Evolutionary conservation across 371 early-diverging fungal genomes (phyloP).

Genomic region (Syncephalastrum sp.): DNA sequence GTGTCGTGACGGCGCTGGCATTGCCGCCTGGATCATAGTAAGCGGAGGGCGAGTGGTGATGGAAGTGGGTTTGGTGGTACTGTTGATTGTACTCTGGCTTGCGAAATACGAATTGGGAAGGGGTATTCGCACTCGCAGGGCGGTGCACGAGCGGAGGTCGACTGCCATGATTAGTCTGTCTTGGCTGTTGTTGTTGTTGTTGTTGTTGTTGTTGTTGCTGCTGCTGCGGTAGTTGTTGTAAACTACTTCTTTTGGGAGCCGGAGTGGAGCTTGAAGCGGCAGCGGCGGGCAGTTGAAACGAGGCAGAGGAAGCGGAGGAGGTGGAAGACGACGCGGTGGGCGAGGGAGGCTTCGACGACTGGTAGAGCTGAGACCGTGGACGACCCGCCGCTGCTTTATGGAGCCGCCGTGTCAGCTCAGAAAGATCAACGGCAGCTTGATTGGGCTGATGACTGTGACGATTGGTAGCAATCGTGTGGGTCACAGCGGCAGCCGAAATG

Average conservation of each 20-base stretch:
- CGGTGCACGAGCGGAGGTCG: slow-evolving; percentile 17
- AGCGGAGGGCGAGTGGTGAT: slow-evolving; percentile 13
- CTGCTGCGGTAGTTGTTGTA: slow-evolving; percentile 1
- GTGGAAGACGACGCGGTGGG: slow-evolving; percentile 19
- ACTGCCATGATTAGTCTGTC: neutral
- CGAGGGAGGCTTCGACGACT: slow-evolving; percentile 20
- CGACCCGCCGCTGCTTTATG: slow-evolving; percentile 19
- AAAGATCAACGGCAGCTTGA: slow-evolving; percentile 29
- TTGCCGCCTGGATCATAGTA: neutral
- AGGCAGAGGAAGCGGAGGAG: slow-evolving; percentile 8
- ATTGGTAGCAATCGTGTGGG: slow-evolving; percentile 39
- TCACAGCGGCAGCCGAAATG: slow-evolving; percentile 42
- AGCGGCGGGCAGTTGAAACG: slow-evolving; percentile 4
- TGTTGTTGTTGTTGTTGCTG: neutral
- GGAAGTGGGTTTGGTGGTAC: slow-evolving; percentile 41
- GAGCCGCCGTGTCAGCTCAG: slow-evolving; percentile 33
- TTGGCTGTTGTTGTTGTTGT: neutral
- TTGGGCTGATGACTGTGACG: slow-evolving; percentile 25
- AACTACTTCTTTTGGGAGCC: neutral
- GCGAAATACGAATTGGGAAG: slow-evolving; percentile 40
- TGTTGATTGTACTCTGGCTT: slow-evolving; percentile 39
- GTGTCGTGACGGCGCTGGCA: no score
- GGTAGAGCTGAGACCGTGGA: slow-evolving; percentile 41
- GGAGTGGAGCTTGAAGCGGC: slow-evolving; percentile 9
- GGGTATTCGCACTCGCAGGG: slow-evolving; percentile 19